Percentiles rank a stretch among this genome's conserved stretches.
phyloP scores from a whole-genome alignment of 805 yeast species.

The Yarrowia sp. region DNA sequence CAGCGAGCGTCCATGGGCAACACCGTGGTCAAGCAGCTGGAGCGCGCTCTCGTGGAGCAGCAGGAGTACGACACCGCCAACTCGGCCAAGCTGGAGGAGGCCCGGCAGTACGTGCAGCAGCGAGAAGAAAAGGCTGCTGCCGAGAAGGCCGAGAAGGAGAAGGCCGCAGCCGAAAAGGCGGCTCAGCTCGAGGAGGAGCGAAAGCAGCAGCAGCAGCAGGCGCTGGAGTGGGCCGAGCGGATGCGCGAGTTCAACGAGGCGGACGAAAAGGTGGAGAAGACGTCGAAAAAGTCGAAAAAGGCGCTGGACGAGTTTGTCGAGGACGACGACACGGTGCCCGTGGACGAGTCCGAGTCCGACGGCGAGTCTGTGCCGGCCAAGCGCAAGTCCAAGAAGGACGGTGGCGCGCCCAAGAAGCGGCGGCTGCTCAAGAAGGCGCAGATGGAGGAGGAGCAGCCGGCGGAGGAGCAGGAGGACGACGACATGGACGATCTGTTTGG shows the following conservation, averaged over 20 bases:
- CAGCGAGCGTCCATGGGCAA: conserved; percentile 87
- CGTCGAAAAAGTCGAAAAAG: conserved; percentile 29
- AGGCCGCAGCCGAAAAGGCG: conserved; percentile 37
- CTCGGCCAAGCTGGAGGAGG: conserved; percentile 65
- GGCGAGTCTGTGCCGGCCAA: conserved; percentile 28
- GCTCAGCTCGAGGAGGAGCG: conserved; percentile 34
- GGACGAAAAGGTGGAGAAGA: conserved; percentile 31
- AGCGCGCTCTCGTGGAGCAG: conserved; percentile 69
- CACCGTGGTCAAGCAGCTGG: conserved; percentile 70
- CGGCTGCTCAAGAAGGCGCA: conserved; percentile 32
- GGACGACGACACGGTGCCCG: conserved; percentile 30
- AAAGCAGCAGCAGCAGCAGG: conserved; percentile 38
- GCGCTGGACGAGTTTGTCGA: conserved; percentile 28
- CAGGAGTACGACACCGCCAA: conserved; percentile 58
- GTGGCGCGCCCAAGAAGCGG: conserved; percentile 30
- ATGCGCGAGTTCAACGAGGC: conserved; percentile 43
- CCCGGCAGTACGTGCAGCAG: conserved; percentile 48
- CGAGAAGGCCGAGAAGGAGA: conserved; percentile 41
- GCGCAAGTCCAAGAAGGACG: conserved; percentile 30
- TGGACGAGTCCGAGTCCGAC: conserved; percentile 34
- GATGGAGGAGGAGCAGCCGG: conserved; percentile 41
- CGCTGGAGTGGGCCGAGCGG: conserved; percentile 44
- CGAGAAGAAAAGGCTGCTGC: conserved; percentile 56
- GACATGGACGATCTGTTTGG: conserved; percentile 33
- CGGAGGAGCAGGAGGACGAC: conserved; percentile 35